Evolutionary conservation across 805 yeast species (phyloP), one percentile per base, ranked within the genome.

Genomic region (Kluyveromyces dobzhanskii): DNA sequence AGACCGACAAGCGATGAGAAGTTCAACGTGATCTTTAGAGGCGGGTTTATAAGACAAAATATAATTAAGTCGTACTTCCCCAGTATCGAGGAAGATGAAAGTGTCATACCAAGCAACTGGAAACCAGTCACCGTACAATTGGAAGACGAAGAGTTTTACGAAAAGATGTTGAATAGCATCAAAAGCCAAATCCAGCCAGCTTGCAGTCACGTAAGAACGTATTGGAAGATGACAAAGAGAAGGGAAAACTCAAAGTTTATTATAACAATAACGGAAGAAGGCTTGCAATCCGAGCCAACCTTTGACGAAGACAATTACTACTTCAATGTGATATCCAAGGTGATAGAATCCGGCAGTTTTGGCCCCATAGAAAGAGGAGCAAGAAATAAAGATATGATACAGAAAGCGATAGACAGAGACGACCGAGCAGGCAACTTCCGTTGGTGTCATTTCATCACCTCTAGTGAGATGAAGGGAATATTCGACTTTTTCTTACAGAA

Each of bases 391-490:
- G 32, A 17, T 11, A 30, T 10, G 14, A 30, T 30, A 6, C 11
- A 9, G 7, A 30, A 17, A 17, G 32, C 18, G 9, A 30, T 30
- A 14, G 14, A 17, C 5, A 14, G 32, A n/a, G 32, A 30, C 19
- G 32, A 30, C 8, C 21, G 21, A 6, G 18, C 8, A 6, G 18
- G 21, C 18, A 17, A 13, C 7, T 16, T 6, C 8, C 18, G 32
- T 11, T 30, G 32, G 32, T 30, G 32, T 14, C 32, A 30, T 13
- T 30, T 30, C n/a, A 16, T 30, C 21, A 30, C 32, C 10, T 30
- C 32, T 6, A 30, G 32, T 17, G 32, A 30, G 16, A 30, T 30
- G 32, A 30, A 30, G 21, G 32, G 32, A 14, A 30, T 30, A 8
- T 17, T 30, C 16, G 32, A 30, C n/a, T 30, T 30, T 17, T 30